Evolutionary conservation across 2,329 filamentous ascomycete species (phyloP), one percentile per base, ranked within the genome.

Genomic region (Aurifilum marmelostoma): DNA sequence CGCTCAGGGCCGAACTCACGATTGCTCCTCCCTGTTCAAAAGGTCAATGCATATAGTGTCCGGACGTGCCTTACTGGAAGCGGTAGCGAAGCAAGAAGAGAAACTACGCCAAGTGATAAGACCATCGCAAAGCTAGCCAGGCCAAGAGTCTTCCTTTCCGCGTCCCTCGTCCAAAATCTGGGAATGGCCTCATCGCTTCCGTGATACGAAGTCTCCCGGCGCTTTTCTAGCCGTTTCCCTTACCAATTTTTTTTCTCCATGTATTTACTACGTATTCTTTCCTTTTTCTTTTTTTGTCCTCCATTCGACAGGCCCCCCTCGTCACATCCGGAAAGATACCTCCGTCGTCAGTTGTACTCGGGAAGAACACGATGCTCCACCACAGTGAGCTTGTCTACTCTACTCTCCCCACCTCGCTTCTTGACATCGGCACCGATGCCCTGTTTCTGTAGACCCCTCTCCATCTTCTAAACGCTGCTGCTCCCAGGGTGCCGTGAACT

Each of bases 321-420:
- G 9, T 34, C 56, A 7, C 56, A n/a, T 59, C 32, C 66, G 66
- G 66, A 63, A 61, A 27, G 64, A 58, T 67, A 58, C 24, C 66
- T 67, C 66, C 66, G 66, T 56, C 5, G 14, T 6, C 52, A 56
- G 52, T 29, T 18, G 27, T 21, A 56, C 52, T 29, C 52, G 52
- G 24, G 34, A 34, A 32, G 27, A 27, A n/a, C 24, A 59, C 32
- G 56, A 12, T 11, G 56, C 29, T 37, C 56, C 66, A 67, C 61
- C 14, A n/a, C 39, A 43, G 37, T 58, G 61, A 59, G 52, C 66
- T 67, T 65, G 27, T 58, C 52, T 39, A 59, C 47, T n/a, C n/a
- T 29, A 16, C 52, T n/a, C 61, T 7, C 21, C 21, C 43, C 41
- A n/a, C 41, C 39, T 16, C 60, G 63, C 60, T 27, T 37, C 60